Conservation (phyloP, 2,329 filamentous ascomycete genomes). For the Fusarium illudens region DNA sequence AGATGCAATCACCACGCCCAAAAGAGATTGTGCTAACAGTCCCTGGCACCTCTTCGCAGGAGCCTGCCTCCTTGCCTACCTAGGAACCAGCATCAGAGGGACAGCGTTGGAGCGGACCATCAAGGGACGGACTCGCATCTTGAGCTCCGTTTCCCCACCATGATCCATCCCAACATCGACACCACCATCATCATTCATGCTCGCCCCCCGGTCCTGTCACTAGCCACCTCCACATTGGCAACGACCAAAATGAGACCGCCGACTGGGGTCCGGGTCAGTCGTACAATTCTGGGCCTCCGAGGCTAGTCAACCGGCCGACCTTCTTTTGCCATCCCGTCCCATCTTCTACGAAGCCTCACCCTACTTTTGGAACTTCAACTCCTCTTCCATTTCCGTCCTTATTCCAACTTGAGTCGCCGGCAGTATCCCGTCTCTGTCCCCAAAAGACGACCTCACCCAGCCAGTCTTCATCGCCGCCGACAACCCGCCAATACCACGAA, state of each 20-base stretch:
- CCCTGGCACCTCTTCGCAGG: conserved; percentile 5
- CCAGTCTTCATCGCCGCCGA: conserved; percentile 22
- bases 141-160: conserved; percentile 40
- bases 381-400: conserved; percentile 35
- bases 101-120: conserved; percentile 24
- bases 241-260: conserved; percentile 42
- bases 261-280: conserved; percentile 43
- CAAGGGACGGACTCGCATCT: conserved; percentile 36
- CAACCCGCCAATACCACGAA: conserved; percentile 7
- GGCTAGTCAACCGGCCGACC: conserved; percentile 32
- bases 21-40: conserved; percentile 16
- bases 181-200: conserved; percentile 44
- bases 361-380: conserved; percentile 40
- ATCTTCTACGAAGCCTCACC: conserved; percentile 36
- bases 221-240: conserved; percentile 46
- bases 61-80: conserved; percentile 20
- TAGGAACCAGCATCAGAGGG: conserved; percentile 32
- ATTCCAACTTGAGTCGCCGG: conserved; percentile 26
- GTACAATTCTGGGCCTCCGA: conserved; percentile 41
- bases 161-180: conserved; percentile 41
- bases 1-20: conserved; percentile 17
- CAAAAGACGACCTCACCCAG: conserved; percentile 10
- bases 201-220: conserved; percentile 42
- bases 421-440: conserved; percentile 14
- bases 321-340: conserved; percentile 35